A percentile compares a stretch with the other conserved stretches of the same genome.
Evolutionary conservation across 176 grass and related monocot species (phyloP).

Genomic region (Aegilops longissima): DNA sequence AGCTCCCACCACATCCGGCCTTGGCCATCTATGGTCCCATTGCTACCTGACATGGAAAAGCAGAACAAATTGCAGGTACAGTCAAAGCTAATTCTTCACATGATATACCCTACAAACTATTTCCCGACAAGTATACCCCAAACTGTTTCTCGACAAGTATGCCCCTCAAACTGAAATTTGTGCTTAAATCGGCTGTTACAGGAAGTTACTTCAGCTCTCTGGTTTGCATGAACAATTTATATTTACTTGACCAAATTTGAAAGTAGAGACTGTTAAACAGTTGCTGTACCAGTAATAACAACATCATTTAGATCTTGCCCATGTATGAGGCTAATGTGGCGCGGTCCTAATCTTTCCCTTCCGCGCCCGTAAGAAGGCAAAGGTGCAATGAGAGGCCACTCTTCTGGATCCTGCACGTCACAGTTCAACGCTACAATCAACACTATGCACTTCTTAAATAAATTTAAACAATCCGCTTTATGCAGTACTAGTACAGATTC

Average conservation of each 20-base stretch:
- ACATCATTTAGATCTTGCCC: conserved; percentile 74
- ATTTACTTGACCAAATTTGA: not conserved
- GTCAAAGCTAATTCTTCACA: conserved; percentile 5
- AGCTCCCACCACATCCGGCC: conserved; percentile 93
- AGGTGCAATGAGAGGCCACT: conserved; percentile 81
- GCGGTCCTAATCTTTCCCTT: conserved; percentile 72
- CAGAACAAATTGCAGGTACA: not conserved
- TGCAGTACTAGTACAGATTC: not conserved
- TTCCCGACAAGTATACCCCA: not conserved
- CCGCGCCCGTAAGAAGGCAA: conserved; percentile 89
- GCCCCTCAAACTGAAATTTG: not conserved
- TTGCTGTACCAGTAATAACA: conserved; percentile 65
- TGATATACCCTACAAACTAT: not conserved
- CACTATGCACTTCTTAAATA: not conserved
- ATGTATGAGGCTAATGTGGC: conserved; percentile 87
- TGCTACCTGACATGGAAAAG: conserved; percentile 53
- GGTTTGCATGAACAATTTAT: not conserved
- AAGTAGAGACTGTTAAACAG: not conserved
- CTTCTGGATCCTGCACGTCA: conserved; percentile 61
- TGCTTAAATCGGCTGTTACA: not conserved
- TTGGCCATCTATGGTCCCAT: conserved; percentile 90
- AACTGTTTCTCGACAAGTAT: not conserved
- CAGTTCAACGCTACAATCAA: conserved; percentile 26
- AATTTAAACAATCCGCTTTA: not conserved
- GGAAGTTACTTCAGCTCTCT: not conserved